These are phyloP conservation scores for Alloascoidea africana DNA, from an alignment of 805 yeast genomes.

Conservation along the genomic window DNA sequence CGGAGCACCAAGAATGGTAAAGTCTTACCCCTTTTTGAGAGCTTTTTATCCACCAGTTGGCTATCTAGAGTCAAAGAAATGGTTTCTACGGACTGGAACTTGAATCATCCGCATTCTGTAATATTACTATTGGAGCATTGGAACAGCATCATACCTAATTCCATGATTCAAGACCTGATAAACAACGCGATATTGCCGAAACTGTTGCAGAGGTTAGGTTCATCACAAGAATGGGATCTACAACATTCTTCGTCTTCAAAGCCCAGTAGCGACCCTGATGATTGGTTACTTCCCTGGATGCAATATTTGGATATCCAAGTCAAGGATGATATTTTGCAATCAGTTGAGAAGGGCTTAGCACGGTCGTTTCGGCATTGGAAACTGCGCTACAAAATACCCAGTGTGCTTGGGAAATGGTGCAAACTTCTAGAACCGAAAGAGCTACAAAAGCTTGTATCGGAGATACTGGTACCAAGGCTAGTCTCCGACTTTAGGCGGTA, in stretches of 20 bases:
- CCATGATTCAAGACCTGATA: slow-evolving; percentile 16
- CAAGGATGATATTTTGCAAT: slow-evolving; percentile 9
- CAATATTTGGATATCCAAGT: slow-evolving; percentile 13
- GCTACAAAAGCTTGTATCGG: slow-evolving; percentile 6
- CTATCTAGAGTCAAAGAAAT: slow-evolving; percentile 16
- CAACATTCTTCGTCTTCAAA: slow-evolving; percentile 2
- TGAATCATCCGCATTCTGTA: slow-evolving; percentile 22
- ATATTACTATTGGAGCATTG: slow-evolving; percentile 25
- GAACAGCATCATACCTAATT: slow-evolving; percentile 21
- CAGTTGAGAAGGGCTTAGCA: slow-evolving; percentile 13
- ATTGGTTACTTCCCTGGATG: slow-evolving; percentile 25
- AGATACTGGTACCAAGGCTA: slow-evolving; percentile 8
- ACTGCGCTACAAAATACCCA: slow-evolving; percentile 3
- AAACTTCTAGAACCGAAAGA: slow-evolving; percentile 7
- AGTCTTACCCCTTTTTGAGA: slow-evolving; percentile 15
- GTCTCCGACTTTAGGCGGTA: slow-evolving; percentile 7
- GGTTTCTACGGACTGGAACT: slow-evolving; percentile 21
- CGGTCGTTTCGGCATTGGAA: slow-evolving; percentile 11
- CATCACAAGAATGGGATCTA: slow-evolving; percentile 5
- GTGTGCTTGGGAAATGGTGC: slow-evolving; percentile 6
- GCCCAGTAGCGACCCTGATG: slow-evolving; percentile 7
- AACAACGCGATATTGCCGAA: slow-evolving; percentile 21
- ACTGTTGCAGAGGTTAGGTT: slow-evolving; percentile 17
- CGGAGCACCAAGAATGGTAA: slow-evolving; percentile 3
- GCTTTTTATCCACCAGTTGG: slow-evolving; percentile 22